Base-by-base conservation (phyloP, 2,329 filamentous ascomycete genomes). In the Aspergillus amoenus region DNA sequence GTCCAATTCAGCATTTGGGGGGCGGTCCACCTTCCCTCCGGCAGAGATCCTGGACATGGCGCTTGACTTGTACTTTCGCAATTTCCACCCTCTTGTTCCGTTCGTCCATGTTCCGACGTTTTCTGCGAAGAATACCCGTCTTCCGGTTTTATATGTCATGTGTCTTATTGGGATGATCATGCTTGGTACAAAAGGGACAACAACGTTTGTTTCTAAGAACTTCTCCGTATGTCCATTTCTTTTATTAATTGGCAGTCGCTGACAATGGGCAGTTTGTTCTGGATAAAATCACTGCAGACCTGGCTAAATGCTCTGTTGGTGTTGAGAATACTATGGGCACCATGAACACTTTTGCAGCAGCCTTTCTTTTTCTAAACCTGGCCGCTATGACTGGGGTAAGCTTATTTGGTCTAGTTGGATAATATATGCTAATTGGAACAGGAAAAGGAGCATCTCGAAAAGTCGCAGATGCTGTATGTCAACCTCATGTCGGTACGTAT, bases 81-180 rank as follows among this genome's bases (percentile, higher is more conserved):
- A 79, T 37, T 82, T 82, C 57, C 80, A 83, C 54, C 78, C 80
- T 1, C 76, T 81, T 3, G 73, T 82, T 37, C 80, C 80, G 0
- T 81, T 83, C 58, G 78, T 83, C 6, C 81, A 83, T 62, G 72
- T 81, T 13, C 80, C 81, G 2, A 81, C 81, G 0, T 83, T 83
- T 59, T 78, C 76, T 13, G 79, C 80, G 1, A 79, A 78, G 50
- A 77, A 77, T 43, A 77, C 79, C 4, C 75, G 76, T 18, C 70
- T 73, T 21, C 74, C 79, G 9, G 66, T 83, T 17, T 67, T 83
- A 1, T 78, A 82, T 47, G 76, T 76, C 21, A 83, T 83, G 78
- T 82, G 79, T 61, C 73, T 82, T 13, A 79, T 83, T 34, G 81
- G 81, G 4, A 73, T 83, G 63, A 78, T 79, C 49, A 76, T 82